These are phyloP conservation scores for Gossypium gossypioides DNA, from an alignment of 441 rosid genomes.

Conservation along the genomic window DNA sequence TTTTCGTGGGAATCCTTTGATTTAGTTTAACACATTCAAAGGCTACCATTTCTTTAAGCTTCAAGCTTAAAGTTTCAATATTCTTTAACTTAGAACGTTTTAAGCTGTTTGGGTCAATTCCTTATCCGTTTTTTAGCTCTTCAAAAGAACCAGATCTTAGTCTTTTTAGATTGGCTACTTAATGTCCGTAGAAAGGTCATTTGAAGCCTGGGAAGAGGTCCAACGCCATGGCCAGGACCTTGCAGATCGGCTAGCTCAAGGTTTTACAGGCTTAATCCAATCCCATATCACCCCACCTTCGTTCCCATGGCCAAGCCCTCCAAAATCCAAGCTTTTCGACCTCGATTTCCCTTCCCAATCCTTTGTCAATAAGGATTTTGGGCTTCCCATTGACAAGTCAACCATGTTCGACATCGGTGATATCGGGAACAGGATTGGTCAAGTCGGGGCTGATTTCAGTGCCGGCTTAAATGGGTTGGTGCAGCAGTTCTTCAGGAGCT, in stretches of 20 bases:
- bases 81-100: not conserved
- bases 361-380: conserved; percentile 37
- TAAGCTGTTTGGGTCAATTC: not conserved
- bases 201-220: conserved; percentile 91
- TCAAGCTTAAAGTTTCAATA: not conserved
- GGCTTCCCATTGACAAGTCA: conserved; percentile 29
- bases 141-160: not conserved
- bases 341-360: conserved; percentile 49
- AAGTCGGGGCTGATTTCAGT: conserved; percentile 71
- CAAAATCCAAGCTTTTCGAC: conserved; percentile 51
- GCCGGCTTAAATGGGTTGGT: conserved; percentile 58
- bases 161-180: conserved; percentile 1
- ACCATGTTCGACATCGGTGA: conserved; percentile 53
- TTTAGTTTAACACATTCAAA: too few species aligned
- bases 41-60: not conserved
- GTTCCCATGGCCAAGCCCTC: conserved; percentile 66
- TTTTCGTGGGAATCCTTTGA: not conserved
- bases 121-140: not conserved
- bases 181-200: conserved; percentile 76
- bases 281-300: conserved; percentile 64
- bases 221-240: conserved; percentile 85
- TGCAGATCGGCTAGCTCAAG: conserved; percentile 79
- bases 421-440: conserved; percentile 69
- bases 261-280: conserved; percentile 75
- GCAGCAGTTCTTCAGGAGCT: conserved; percentile 59